A percentile compares a stretch with the other conserved stretches of the same genome.
Conservation (phyloP, 768 basidiomycete genomes). For the Amyloporia xantha region DNA sequence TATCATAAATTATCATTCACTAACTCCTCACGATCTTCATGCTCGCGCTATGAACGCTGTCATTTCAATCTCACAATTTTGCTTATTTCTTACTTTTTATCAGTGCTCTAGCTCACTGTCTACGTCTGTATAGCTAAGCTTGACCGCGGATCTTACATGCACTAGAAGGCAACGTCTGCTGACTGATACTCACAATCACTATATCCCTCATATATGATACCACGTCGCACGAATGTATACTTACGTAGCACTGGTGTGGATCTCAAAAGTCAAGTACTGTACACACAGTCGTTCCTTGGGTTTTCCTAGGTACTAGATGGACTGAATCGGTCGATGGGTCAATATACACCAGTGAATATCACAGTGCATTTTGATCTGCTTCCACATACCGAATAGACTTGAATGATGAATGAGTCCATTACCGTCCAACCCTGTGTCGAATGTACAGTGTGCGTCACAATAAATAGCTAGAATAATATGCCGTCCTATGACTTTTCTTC, state of each 20-base stretch:
- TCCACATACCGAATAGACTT: too few relatives aligned
- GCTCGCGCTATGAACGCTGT: background rate
- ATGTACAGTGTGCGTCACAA: background rate
- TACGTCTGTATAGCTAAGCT: background rate
- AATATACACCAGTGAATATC: too few relatives aligned
- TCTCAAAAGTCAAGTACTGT: too few relatives aligned
- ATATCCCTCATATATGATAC: background rate
- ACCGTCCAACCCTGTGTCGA: too few relatives aligned
- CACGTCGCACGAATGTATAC: background rate
- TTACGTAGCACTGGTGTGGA: background rate
- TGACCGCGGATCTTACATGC: background rate
- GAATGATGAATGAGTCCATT: too few relatives aligned
- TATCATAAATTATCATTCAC: background rate
- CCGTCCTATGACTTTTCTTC: conserved; percentile 12
- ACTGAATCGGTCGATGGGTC: too few relatives aligned
- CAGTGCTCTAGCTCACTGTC: background rate
- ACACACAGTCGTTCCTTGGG: too few relatives aligned
- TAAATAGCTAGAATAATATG: background rate
- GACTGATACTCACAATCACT: background rate
- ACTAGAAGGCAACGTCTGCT: background rate
- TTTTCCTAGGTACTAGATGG: too few relatives aligned
- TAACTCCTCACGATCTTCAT: background rate
- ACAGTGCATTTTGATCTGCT: background rate
- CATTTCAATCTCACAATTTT: too few relatives aligned
- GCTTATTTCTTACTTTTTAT: background rate